These are phyloP conservation scores for Dactylis glomerata DNA, from an alignment of 176 grass and related monocot genomes.

Conservation along the genomic window DNA sequence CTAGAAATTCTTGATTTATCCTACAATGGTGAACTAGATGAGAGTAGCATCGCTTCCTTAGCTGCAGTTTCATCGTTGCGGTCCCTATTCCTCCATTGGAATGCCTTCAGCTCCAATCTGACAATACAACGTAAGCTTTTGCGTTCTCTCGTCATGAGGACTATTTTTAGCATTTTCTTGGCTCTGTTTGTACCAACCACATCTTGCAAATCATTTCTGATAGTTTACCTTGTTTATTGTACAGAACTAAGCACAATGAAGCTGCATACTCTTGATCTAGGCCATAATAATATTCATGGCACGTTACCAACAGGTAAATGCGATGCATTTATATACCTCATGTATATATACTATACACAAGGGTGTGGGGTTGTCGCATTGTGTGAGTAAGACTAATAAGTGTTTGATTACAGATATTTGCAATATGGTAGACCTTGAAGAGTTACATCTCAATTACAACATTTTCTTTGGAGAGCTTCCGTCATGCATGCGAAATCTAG, in stretches of 20 bases:
- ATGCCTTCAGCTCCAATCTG: not conserved
- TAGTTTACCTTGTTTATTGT: not conserved
- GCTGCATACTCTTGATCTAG: too few species aligned
- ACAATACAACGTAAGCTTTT: not conserved
- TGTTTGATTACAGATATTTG: not conserved
- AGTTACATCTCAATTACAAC: not conserved
- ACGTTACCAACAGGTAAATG: not conserved
- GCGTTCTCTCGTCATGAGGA: too few species aligned
- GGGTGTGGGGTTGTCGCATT: not conserved
- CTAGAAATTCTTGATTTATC: slow-evolving; percentile 17
- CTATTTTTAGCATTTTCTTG: not conserved
- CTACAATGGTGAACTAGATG: not conserved
- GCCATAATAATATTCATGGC: not conserved
- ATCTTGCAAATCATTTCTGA: not conserved
- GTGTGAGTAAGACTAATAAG: not conserved
- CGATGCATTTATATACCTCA: not conserved
- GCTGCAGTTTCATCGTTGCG: not conserved
- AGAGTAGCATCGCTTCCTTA: not conserved
- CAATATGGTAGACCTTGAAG: not conserved
- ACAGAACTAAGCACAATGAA: too few species aligned
- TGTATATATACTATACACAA: not conserved
- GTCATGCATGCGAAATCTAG: not conserved
- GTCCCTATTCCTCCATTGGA: not conserved
- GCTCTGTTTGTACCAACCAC: not conserved
- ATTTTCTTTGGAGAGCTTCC: not conserved